Percentiles rank a stretch among this genome's conserved stretches.
Evolutionary conservation across 176 grass and related monocot genomes (phyloP).

Genomic region (Aechmea fasciata): DNA sequence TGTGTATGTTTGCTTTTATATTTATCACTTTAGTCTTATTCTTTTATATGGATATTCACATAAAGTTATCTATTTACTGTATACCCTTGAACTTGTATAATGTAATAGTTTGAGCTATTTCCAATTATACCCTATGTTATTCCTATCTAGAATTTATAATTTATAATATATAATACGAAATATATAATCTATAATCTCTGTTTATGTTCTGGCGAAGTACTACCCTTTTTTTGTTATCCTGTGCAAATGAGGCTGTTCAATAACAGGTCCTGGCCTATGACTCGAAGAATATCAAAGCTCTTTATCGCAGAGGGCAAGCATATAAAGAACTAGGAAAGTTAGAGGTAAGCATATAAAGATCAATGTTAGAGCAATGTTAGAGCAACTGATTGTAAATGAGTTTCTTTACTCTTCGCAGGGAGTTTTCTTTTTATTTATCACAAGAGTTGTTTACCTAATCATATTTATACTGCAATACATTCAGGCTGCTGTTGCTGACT

Average conservation of each 20-base stretch:
- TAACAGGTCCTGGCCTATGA: conserved; percentile 68
- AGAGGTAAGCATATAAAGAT: conserved; percentile 38
- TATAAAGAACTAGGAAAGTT: conserved; percentile 79
- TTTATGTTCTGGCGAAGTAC: not conserved
- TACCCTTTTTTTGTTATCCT: not conserved
- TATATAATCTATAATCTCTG: too few relatives aligned
- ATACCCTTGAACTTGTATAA: too few relatives aligned
- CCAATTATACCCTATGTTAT: too few relatives aligned
- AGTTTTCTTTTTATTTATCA: too few relatives aligned
- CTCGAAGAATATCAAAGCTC: conserved; percentile 83
- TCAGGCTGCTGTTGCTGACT: conserved; percentile 81
- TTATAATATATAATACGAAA: too few relatives aligned
- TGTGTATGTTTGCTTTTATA: too few relatives aligned
- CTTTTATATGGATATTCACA: too few relatives aligned
- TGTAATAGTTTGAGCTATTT: too few relatives aligned
- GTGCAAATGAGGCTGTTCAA: conserved; percentile 15
- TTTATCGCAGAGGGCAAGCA: conserved; percentile 91
- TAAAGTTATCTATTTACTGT: too few relatives aligned
- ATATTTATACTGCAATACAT: conserved; percentile 22
- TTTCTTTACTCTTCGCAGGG: too few relatives aligned
- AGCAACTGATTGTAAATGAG: not conserved
- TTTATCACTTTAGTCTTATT: too few relatives aligned
- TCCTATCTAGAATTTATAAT: too few relatives aligned
- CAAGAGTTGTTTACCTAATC: not conserved
- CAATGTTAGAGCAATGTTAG: conserved; percentile 8